Conservation (phyloP, 225 moss, liverwort and hornwort genomes). For the Pleurozium schreberi region DNA sequence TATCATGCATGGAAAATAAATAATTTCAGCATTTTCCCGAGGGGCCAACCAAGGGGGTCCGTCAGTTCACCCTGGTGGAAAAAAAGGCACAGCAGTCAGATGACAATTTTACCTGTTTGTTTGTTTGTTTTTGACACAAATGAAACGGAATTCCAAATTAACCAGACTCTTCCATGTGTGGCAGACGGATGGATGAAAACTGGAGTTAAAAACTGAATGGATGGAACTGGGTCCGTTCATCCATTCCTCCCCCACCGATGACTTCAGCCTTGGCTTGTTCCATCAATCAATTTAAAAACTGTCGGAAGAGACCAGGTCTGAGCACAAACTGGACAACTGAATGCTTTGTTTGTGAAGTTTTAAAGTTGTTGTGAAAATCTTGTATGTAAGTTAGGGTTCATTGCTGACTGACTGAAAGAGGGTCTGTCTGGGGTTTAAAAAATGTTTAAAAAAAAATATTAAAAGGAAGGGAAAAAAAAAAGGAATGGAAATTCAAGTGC, state of each 20-base stretch:
- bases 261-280: background rate
- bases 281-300: background rate
- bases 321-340: background rate
- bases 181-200: background rate
- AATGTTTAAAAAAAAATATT: background rate
- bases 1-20: too few relatives aligned
- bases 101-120: background rate
- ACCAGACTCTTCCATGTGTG: background rate
- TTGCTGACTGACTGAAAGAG: background rate
- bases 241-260: background rate
- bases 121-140: too few relatives aligned
- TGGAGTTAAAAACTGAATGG: too few relatives aligned
- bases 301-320: background rate
- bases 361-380: background rate
- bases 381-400: background rate
- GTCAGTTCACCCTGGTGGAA: too few relatives aligned
- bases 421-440: background rate
- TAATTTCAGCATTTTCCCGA: too few relatives aligned
- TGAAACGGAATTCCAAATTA: background rate
- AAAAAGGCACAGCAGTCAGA: too few relatives aligned
- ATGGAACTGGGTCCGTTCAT: background rate
- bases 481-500: background rate
- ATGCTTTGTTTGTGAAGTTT: background rate
- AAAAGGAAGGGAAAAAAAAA: rapidly evolving
- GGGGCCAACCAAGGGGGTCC: too few relatives aligned